phyloP scores from a whole-genome alignment of 1,139 yeast genomes.

The Blastobotrys petasosporus region DNA sequence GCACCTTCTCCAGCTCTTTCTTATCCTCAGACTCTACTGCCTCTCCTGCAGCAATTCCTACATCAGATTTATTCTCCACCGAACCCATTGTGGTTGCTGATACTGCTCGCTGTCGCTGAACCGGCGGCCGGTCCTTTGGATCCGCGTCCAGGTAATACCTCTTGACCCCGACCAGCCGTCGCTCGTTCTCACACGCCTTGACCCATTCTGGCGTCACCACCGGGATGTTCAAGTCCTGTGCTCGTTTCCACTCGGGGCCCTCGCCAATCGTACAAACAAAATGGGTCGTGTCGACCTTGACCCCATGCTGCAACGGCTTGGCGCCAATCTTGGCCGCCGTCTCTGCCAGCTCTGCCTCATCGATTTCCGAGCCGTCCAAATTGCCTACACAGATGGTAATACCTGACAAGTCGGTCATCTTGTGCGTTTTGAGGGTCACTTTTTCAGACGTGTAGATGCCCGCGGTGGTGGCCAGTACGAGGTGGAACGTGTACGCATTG shows the following conservation, averaged over 20 bases:
- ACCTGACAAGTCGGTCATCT: slow-evolving; percentile 94
- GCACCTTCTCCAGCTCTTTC: slow-evolving; percentile 14
- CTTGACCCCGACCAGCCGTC: slow-evolving; percentile 88
- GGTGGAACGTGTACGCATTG: slow-evolving; percentile 70
- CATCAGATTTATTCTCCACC: slow-evolving; percentile 12
- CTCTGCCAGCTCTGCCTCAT: slow-evolving; percentile 54
- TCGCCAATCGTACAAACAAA: slow-evolving; percentile 73
- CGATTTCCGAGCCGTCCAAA: slow-evolving; percentile 48
- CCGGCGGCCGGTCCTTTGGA: slow-evolving; percentile 33
- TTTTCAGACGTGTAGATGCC: slow-evolving; percentile 70
- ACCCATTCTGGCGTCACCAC: slow-evolving; percentile 96
- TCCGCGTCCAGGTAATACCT: slow-evolving; percentile 45
- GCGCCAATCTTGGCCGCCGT: slow-evolving; percentile 77
- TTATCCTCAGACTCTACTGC: slow-evolving; percentile 12
- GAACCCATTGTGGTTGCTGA: slow-evolving; percentile 24
- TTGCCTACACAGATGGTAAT: slow-evolving; percentile 89
- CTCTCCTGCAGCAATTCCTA: slow-evolving; percentile 15
- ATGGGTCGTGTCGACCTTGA: slow-evolving; percentile 90
- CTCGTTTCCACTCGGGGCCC: slow-evolving; percentile 64
- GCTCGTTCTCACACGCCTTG: slow-evolving; percentile 85
- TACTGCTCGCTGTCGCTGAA: slow-evolving; percentile 28
- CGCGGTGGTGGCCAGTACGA: slow-evolving; percentile 81
- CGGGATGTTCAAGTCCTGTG: slow-evolving; percentile 84
- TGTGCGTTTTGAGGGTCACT: slow-evolving; percentile 74
- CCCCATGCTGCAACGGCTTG: slow-evolving; percentile 63